Evolutionary conservation across 2,329 filamentous ascomycete species (phyloP).

Genomic region (Colletotrichum lindemuthianum): DNA sequence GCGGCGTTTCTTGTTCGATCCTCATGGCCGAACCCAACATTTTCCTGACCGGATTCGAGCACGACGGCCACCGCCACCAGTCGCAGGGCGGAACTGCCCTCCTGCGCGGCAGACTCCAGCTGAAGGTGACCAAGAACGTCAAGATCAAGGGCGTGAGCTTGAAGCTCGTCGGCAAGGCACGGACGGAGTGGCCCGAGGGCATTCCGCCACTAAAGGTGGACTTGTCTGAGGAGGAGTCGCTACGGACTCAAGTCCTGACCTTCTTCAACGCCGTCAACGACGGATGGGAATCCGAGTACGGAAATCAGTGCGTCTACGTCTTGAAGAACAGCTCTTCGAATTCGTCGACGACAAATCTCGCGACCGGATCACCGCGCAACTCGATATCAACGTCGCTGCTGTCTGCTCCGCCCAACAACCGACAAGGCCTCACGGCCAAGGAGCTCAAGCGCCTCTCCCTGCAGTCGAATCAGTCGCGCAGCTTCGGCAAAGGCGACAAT

Average conservation of each 20-base stretch:
- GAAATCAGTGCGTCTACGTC: constrained; percentile 69
- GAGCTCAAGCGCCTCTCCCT: constrained; percentile 77
- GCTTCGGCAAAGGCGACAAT: constrained; percentile 83
- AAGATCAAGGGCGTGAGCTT: constrained; percentile 94
- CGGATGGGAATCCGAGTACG: constrained; percentile 68
- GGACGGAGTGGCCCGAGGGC: constrained; percentile 96
- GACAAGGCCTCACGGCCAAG: constrained; percentile 51
- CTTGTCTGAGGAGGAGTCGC: constrained; percentile 82
- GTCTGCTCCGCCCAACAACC: constrained; percentile 43
- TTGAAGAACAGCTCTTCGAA: constrained; percentile 53
- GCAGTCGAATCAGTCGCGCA: constrained; percentile 83
- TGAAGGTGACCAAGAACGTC: constrained; percentile 86
- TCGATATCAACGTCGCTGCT: constrained; percentile 36
- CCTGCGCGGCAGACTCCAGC: constrained; percentile 82
- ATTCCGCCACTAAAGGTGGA: constrained; percentile 90
- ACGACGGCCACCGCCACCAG: constrained; percentile 65
- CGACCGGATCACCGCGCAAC: constrained; percentile 28
- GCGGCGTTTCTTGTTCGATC: constrained; percentile 79
- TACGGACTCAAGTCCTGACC: constrained; percentile 88
- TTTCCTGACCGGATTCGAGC: constrained; percentile 82
- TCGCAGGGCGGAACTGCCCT: constrained; percentile 78
- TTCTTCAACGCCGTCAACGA: constrained; percentile 87
- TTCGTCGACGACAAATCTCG: constrained; percentile 45
- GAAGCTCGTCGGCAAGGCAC: constrained; percentile 84
- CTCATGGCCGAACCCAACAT: constrained; percentile 82